These are phyloP conservation scores for Macrolepiota dolichaula DNA, from an alignment of 768 basidiomycete genomes.

Conservation along the genomic window DNA sequence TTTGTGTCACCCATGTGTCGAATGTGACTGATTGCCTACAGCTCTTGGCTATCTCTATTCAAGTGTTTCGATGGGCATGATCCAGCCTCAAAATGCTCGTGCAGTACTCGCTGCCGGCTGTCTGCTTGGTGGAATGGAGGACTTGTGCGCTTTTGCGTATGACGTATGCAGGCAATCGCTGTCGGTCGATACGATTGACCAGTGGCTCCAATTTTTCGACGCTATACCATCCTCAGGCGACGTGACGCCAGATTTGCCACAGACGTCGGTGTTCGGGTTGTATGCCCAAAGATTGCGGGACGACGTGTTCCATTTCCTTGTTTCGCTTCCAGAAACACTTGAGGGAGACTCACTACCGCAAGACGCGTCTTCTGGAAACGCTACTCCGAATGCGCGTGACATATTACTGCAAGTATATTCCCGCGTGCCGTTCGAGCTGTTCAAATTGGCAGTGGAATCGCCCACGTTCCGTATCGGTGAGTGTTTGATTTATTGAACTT, in stretches of 20 bases:
- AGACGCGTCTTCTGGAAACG: slow-evolving; percentile 33
- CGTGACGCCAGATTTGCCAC: slow-evolving; percentile 46
- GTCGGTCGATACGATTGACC: slow-evolving; percentile 65
- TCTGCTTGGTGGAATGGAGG: slow-evolving; percentile 84
- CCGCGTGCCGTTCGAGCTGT: slow-evolving; percentile 82
- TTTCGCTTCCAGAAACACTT: slow-evolving; percentile 67
- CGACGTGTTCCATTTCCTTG: slow-evolving; percentile 76
- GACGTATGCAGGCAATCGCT: slow-evolving; percentile 74
- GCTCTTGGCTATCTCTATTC: slow-evolving; percentile 84
- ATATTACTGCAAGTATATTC: slow-evolving; percentile 72
- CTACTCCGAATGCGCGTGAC: slow-evolving; percentile 52
- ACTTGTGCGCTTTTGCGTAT: slow-evolving; percentile 78
- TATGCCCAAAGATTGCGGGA: slow-evolving; percentile 76
- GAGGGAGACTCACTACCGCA: slow-evolving; percentile 42
- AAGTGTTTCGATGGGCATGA: slow-evolving; percentile 59
- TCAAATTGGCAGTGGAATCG: slow-evolving; percentile 79
- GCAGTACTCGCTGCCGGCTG: slow-evolving; percentile 83
- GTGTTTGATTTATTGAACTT: slow-evolving; percentile 14
- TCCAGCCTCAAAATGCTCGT: slow-evolving; percentile 78
- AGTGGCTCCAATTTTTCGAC: slow-evolving; percentile 79
- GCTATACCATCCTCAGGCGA: slow-evolving; percentile 45
- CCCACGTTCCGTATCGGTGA: slow-evolving; percentile 76
- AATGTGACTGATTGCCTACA: slow-evolving; percentile 25
- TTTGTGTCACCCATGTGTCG: neutral
- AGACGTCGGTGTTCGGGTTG: slow-evolving; percentile 66